Conservation (phyloP, 108 stramenopile genomes). For the Nannochloropsis gaditana region DNA sequence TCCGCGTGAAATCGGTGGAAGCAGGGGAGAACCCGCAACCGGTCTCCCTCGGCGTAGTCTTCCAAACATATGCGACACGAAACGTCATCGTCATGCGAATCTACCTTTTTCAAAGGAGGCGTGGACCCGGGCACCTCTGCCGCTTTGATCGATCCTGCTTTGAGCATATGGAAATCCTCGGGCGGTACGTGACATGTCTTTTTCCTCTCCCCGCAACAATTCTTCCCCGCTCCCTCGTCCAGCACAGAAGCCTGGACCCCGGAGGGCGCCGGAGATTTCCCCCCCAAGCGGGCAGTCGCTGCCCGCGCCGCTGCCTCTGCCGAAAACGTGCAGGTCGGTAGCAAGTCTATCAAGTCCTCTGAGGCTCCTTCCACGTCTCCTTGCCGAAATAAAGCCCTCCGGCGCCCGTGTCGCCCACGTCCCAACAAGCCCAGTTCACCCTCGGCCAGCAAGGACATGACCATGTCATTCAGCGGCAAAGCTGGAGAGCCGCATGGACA, state of each 20-base stretch:
- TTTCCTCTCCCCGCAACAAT: too few species aligned
- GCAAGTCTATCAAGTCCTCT: not conserved
- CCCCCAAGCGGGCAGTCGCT: not conserved
- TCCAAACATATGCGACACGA: conserved; percentile 18
- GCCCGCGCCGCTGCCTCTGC: not conserved
- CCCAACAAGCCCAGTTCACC: not conserved
- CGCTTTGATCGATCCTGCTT: not conserved
- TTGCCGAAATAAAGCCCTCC: not conserved
- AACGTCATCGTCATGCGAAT: not conserved
- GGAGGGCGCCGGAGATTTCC: too few species aligned
- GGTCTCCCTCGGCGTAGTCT: not conserved
- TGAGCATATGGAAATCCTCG: too few species aligned
- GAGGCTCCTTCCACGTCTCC: not conserved
- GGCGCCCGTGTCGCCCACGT: not conserved
- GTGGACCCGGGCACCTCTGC: not conserved
- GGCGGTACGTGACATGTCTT: too few species aligned
- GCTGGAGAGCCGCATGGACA: not conserved
- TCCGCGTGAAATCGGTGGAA: conserved; percentile 13
- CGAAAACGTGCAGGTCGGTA: not conserved
- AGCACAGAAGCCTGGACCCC: too few species aligned
- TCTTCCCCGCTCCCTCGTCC: too few species aligned
- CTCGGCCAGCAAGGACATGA: conserved; percentile 17
- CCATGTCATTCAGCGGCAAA: conserved; percentile 7
- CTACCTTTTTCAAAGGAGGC: not conserved
- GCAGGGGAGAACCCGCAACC: not conserved